These are phyloP conservation scores for Pholiota adiposa DNA, from an alignment of 1,284 basidiomycete species.

Conservation along the genomic window DNA sequence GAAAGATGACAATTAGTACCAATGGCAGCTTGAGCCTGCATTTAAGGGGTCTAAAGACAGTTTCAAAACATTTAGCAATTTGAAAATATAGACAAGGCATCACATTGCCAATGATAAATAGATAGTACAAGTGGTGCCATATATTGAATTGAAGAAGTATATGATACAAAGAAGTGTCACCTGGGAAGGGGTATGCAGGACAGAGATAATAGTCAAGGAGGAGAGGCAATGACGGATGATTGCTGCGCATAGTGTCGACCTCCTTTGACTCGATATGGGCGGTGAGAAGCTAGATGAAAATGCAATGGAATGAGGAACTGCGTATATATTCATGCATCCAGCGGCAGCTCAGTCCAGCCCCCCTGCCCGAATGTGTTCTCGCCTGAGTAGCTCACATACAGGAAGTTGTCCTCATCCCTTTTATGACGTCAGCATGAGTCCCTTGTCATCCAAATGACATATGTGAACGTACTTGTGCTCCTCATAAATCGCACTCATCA, in stretches of 20 bases:
- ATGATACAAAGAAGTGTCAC: slow-evolving; percentile 32
- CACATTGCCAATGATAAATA: not conserved
- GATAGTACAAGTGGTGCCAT: slow-evolving; percentile 27
- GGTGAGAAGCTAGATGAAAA: slow-evolving; percentile 24
- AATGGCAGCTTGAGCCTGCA: too few species aligned
- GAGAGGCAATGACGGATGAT: slow-evolving; percentile 11
- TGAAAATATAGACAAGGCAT: not conserved
- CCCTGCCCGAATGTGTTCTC: slow-evolving; percentile 91
- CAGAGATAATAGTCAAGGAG: slow-evolving; percentile 20
- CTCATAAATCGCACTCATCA: slow-evolving; percentile 99
- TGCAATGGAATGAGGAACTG: slow-evolving; percentile 15
- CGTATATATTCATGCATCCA: slow-evolving; percentile 42
- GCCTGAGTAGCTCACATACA: slow-evolving; percentile 95
- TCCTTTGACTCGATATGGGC: slow-evolving; percentile 30
- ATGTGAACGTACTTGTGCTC: slow-evolving; percentile 90
- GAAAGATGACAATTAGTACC: too few species aligned
- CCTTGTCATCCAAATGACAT: not conserved
- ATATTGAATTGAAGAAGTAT: slow-evolving; percentile 31
- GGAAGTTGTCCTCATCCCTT: slow-evolving; percentile 96
- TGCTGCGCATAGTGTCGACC: slow-evolving; percentile 23
- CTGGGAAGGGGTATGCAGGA: slow-evolving; percentile 32
- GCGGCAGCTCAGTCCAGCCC: slow-evolving; percentile 52
- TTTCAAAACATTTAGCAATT: not conserved
- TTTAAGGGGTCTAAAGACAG: too few species aligned
- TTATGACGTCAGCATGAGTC: slow-evolving; percentile 26